Base-by-base conservation (phyloP, 345 rosid species). In the Eucalyptus curtisii region DNA sequence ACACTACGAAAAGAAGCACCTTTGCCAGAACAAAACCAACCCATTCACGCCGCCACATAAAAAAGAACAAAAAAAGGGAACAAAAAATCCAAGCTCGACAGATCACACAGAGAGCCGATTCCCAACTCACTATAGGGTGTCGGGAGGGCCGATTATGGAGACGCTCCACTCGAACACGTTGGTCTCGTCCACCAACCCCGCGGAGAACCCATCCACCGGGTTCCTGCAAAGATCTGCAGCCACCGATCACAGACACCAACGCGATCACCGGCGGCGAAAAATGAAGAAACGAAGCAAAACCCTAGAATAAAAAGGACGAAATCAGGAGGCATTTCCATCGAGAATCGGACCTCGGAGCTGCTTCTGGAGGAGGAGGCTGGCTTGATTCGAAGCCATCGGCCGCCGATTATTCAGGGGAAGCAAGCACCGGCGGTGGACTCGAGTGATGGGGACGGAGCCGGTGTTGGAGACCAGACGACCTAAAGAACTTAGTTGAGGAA, bases 81-180 rank as follows among this genome's bases (percentile, higher is more conserved):
- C 55, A 61, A 66, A 47, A 47, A 25, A 15, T 52, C 47, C 49
- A 11, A 57, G 71, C 4, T 27, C 88, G 24, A 19, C 81, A 44
- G 66, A 57, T 64, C 49, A 22, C 30, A 27, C 33, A 27, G 8
- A 80, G 40, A 55, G 61, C 61, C 40, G 86, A 88, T 31, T 76
- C 82, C 82, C 82, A 24, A 89, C 91, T 86, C 59, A 96, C 99
- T 96, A 97, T 59, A 96, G 96, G 33, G 99, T 97, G 89, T 97
- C 99, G 7, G 99, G 98, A 22, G 99, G 99, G 53, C 99, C 99
- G 90, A 97, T 97, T 88, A 97, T 92, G 85, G 98, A 95, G 45
- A 97, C 99, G 81, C 96, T 92, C 99, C 99, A 97, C 92, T 97
- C 99, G 89, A 97, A 97, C 88, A 97, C 91, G 91, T 97, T 97